Base-by-base conservation (phyloP, 441 rosid species). In the Populus trichocarpa region DNA sequence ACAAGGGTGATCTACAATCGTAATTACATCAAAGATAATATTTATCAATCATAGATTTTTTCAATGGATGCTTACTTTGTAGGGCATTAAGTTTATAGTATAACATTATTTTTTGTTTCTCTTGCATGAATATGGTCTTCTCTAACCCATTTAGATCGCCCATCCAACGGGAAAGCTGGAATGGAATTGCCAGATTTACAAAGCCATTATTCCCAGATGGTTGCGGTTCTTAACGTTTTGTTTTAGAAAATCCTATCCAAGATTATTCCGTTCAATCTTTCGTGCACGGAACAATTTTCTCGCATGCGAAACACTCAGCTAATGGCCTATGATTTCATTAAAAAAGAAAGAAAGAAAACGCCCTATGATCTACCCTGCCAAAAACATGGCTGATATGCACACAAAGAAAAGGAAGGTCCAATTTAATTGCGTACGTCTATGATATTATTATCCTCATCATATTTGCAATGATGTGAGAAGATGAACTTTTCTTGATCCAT, bases 251-350 rank as follows among this genome's bases (percentile, higher is more conserved):
- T 26, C 70, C 70, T 67, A 5, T 67, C 70, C 42, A 67, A 13
- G 36, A 67, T 67, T 28, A 33, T 32, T 1, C 14, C 32, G 70
- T 26, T 12, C 38, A 28, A 50, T 50, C 69, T 32, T 13, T 68
- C 76, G 76, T 73, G 35, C 76, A 73, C 69, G 76, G 38, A 61
- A 73, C 69, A 73, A n/a, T 16, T 61, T 61, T 61, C 63, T 8
- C 4, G 67, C 40, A 5, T 33, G 33, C 76, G 35, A 14, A 67
- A 25, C 32, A 2, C 28, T 1, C 26, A 10, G 12, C 53, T 46
- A 13, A 46, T 13, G 53, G 18, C 18, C 53, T 46, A 0, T 46
- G 18, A 67, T 28, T 67, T 23, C 26, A 67, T 25, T 26, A 0
- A 16, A 11, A 26, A 25, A 25, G 42, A 38, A 38, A 38, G 12